phyloP scores from a whole-genome alignment of 2,329 filamentous ascomycete genomes.

The Fusarium brevicatenulatum region DNA sequence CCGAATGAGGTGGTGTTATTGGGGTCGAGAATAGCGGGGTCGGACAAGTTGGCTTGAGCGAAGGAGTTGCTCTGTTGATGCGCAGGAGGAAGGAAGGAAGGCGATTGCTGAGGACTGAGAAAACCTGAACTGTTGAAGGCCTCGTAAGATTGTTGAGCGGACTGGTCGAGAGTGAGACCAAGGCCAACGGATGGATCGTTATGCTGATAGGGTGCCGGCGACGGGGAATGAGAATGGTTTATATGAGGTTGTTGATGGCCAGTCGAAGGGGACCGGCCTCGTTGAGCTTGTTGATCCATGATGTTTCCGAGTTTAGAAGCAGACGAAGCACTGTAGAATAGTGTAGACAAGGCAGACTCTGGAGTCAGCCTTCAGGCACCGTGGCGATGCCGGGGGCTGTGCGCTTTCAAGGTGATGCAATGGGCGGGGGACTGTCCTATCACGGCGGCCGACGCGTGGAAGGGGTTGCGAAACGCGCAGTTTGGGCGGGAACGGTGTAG shows the following conservation, averaged over 20 bases:
- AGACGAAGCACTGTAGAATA: slow-evolving; percentile 34
- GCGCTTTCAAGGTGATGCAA: slow-evolving; percentile 49
- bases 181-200: slow-evolving; percentile 62
- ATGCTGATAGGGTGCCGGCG: slow-evolving; percentile 64
- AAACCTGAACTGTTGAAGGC: slow-evolving; percentile 59
- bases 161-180: slow-evolving; percentile 68
- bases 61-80: slow-evolving; percentile 45
- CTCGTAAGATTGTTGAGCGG: slow-evolving; percentile 53
- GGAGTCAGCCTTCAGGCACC: slow-evolving; percentile 58
- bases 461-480: slow-evolving; percentile 40
- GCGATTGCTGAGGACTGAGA: slow-evolving; percentile 58
- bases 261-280: slow-evolving; percentile 70
- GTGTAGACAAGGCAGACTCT: slow-evolving; percentile 54
- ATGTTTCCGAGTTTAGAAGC: slow-evolving; percentile 48
- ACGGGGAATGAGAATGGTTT: slow-evolving; percentile 74
- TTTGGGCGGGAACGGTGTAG: slow-evolving; percentile 22
- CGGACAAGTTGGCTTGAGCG: slow-evolving; percentile 48
- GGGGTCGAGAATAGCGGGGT: slow-evolving; percentile 53
- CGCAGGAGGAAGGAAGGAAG: slow-evolving; percentile 47
- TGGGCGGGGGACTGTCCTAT: slow-evolving; percentile 46
- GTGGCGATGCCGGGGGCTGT: slow-evolving; percentile 57
- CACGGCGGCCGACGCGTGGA: slow-evolving; percentile 45
- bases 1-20: slow-evolving; percentile 54
- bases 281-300: slow-evolving; percentile 57
- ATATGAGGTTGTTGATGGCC: slow-evolving; percentile 70